A percentile compares a stretch with the other conserved stretches of the same genome.
These are phyloP conservation scores for Alternaria viburni DNA, from an alignment of 2,329 filamentous ascomycete species.

Conservation along the genomic window DNA sequence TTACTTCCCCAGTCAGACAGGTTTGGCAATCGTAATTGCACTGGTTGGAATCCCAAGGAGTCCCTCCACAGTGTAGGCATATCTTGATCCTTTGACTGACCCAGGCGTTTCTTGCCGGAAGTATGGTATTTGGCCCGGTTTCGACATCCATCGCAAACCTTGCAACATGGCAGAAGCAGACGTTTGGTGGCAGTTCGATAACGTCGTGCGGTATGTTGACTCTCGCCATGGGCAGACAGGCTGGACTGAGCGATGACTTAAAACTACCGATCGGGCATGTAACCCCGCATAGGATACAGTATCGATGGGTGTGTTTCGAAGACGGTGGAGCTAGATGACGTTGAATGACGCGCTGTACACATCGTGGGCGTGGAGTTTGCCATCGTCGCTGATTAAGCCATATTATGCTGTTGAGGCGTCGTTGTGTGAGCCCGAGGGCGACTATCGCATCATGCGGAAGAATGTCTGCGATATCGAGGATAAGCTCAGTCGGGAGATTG, in stretches of 20 bases:
- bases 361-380: conserved; percentile 26
- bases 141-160: conserved; percentile 31
- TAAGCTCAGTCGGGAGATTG: conserved; percentile 50
- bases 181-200: conserved; percentile 34
- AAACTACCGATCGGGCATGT: conserved; percentile 39
- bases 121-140: conserved; percentile 14
- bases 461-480: conserved; percentile 46
- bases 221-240: conserved; percentile 23
- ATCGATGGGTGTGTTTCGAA: conserved; percentile 17
- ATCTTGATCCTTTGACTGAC: conserved; percentile 28
- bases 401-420: conserved; percentile 36
- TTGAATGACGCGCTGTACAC: conserved; percentile 38
- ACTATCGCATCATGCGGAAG: conserved; percentile 47
- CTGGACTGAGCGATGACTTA: conserved; percentile 37
- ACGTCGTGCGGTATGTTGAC: conserved; percentile 21
- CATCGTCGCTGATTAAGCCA: conserved; percentile 21
- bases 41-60: conserved; percentile 28
- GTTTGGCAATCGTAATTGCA: conserved; percentile 42
- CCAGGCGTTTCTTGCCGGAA: conserved; percentile 39
- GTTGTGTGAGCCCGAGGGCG: conserved; percentile 48
- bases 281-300: conserved; percentile 42
- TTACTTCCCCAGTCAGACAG: conserved; percentile 33
- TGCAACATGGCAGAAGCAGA: conserved; percentile 46
- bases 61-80: conserved; percentile 45
- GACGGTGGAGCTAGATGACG: conserved; percentile 27